Evolutionary conservation across 345 rosid genomes (phyloP).

Genomic region (Linum usitatissimum): DNA sequence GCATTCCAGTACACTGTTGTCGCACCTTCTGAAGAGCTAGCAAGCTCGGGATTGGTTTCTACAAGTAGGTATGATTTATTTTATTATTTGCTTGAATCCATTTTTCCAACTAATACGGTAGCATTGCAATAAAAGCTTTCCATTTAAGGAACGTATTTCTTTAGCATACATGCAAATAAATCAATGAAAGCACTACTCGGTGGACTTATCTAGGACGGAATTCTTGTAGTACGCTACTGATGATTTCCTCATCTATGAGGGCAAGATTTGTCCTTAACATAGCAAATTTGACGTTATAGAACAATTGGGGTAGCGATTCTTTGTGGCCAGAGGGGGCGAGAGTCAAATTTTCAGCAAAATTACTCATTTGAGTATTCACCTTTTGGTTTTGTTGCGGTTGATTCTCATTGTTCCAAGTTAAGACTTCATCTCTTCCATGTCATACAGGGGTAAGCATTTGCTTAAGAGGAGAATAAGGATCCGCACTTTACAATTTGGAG

Average conservation of each 20-base stretch:
- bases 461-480: slow-evolving; percentile 80
- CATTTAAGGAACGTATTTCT: background rate
- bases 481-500: slow-evolving; percentile 69
- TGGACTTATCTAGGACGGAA: no score
- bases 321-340: background rate
- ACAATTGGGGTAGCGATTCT: background rate
- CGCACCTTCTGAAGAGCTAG: slow-evolving; percentile 68
- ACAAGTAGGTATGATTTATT: slow-evolving; percentile 49
- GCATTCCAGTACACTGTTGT: slow-evolving; percentile 91
- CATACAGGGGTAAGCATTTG: slow-evolving; percentile 51
- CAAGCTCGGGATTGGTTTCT: slow-evolving; percentile 41
- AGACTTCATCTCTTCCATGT: slow-evolving; percentile 3
- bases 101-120: background rate
- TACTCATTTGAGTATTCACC: background rate
- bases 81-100: background rate
- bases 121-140: background rate
- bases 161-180: background rate
- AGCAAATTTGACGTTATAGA: no score
- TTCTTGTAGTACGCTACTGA: no score
- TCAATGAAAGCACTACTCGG: no score
- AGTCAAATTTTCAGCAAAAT: background rate
- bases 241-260: no score
- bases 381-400: background rate
- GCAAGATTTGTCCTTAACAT: no score
- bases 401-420: background rate